phyloP scores from a whole-genome alignment of 257 asterid genomes.

The Nicotiana tomentosiformis region DNA sequence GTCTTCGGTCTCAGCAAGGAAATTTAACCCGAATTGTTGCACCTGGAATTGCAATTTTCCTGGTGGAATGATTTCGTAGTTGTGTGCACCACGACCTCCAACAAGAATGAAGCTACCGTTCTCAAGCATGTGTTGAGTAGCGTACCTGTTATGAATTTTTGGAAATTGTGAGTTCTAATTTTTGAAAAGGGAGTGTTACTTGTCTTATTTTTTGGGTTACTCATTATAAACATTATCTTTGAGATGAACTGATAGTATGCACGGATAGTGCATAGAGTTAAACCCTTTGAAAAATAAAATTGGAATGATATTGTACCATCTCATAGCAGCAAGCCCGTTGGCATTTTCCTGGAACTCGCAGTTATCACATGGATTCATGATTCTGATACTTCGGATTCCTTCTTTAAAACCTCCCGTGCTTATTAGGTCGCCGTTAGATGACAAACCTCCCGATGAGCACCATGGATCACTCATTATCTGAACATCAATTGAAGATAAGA shows the following conservation, averaged over 20 bases:
- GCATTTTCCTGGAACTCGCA: conserved; percentile 48
- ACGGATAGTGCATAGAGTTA: too few species aligned
- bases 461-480: conserved; percentile 68
- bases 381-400: conserved; percentile 47
- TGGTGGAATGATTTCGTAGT: conserved; percentile 60
- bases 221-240: too few species aligned
- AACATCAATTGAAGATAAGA: neutral
- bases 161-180: neutral
- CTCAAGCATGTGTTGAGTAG: conserved; percentile 43
- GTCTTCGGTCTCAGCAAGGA: conserved; percentile 49
- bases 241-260: neutral
- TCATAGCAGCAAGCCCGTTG: conserved; percentile 31
- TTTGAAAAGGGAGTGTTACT: neutral
- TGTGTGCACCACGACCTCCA: conserved; percentile 69
- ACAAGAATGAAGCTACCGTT: conserved; percentile 54
- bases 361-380: conserved; percentile 22
- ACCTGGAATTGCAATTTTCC: conserved; percentile 37
- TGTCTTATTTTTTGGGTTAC: neutral
- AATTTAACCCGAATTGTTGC: conserved; percentile 34
- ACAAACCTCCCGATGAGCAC: conserved; percentile 89
- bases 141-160: conserved; percentile 34
- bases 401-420: conserved; percentile 70
- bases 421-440: conserved; percentile 46
- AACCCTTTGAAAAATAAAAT: neutral
- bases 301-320: conserved; percentile 41